These are phyloP conservation scores for Aspergillus glaucus DNA, from an alignment of 2,329 filamentous ascomycete genomes.

Conservation along the genomic window DNA sequence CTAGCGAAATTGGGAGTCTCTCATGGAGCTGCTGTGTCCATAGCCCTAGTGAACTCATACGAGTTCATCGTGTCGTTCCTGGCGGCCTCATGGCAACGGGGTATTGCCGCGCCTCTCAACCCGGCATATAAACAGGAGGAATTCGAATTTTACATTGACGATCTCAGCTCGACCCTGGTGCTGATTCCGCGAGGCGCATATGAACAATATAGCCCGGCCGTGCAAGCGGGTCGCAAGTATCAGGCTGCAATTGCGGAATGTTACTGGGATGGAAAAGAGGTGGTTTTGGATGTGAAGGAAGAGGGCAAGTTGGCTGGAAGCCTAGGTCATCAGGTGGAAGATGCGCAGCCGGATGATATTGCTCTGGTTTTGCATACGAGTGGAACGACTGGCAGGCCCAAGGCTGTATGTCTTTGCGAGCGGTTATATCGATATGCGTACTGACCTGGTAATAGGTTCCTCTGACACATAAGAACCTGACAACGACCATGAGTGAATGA, in stretches of 20 bases:
- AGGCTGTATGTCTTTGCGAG: slow-evolving; percentile 56
- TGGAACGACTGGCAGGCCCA: slow-evolving; percentile 77
- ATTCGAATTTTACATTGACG: slow-evolving; percentile 88
- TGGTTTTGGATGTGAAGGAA: slow-evolving; percentile 73
- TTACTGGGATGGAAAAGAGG: slow-evolving; percentile 67
- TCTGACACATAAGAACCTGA: slow-evolving; percentile 73
- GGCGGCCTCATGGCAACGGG: slow-evolving; percentile 77
- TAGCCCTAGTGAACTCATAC: slow-evolving; percentile 76
- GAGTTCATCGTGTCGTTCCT: slow-evolving; percentile 85
- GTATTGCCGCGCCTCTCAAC: slow-evolving; percentile 79
- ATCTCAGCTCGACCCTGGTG: slow-evolving; percentile 71
- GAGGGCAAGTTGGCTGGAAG: slow-evolving; percentile 57
- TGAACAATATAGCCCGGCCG: slow-evolving; percentile 60
- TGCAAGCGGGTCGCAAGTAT: slow-evolving; percentile 71
- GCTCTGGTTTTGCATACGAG: slow-evolving; percentile 78
- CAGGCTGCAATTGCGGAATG: slow-evolving; percentile 80
- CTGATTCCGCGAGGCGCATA: slow-evolving; percentile 69
- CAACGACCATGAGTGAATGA: slow-evolving; percentile 67
- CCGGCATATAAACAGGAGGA: slow-evolving; percentile 83
- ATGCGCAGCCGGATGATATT: slow-evolving; percentile 67
- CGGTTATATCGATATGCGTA: background rate
- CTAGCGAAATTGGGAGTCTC: slow-evolving; percentile 69
- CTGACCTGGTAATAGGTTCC: slow-evolving; percentile 49
- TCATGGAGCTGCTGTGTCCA: slow-evolving; percentile 66
- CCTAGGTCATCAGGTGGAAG: slow-evolving; percentile 42